Evolutionary conservation across 208 protist species (phyloP).

Genomic region (Sergeia podlipaevii): DNA sequence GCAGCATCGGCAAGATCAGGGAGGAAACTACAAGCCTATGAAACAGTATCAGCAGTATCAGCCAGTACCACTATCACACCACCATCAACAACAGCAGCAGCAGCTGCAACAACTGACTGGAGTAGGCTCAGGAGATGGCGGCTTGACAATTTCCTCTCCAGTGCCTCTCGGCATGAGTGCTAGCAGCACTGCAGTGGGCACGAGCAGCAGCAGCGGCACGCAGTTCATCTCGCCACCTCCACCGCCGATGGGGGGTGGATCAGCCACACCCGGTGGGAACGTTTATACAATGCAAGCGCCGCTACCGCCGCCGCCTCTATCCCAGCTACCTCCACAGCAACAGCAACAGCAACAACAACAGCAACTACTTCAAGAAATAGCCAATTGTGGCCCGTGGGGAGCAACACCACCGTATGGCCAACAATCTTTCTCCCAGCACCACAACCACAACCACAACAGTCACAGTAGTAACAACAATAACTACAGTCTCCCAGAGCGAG

Average conservation of each 20-base stretch:
- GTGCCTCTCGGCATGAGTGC: neutral
- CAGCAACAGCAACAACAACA: too few species aligned
- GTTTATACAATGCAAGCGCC: too few species aligned
- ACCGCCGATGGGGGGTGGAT: neutral
- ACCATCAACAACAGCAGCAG: slow-evolving; percentile 5
- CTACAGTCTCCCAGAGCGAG: too few species aligned
- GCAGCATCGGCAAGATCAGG: neutral
- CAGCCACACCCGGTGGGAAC: neutral
- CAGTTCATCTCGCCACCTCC: neutral
- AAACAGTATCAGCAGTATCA: too few species aligned
- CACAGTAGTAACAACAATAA: too few species aligned
- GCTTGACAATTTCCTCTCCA: neutral
- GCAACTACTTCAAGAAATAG: too few species aligned
- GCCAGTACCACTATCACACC: neutral
- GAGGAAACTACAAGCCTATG: neutral
- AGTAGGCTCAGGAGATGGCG: neutral
- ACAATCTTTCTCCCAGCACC: too few species aligned
- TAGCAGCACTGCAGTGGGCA: neutral
- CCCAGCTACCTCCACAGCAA: too few species aligned
- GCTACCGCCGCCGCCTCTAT: too few species aligned
- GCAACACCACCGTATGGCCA: too few species aligned
- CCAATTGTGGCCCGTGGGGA: too few species aligned
- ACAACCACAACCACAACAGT: too few species aligned
- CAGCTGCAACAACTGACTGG: neutral
- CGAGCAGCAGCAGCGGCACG: neutral